A percentile compares a stretch with the other conserved stretches of the same genome.
Evolutionary conservation across 192 early-diverging fungal species (phyloP).

Genomic region (Coemansia reversa): DNA sequence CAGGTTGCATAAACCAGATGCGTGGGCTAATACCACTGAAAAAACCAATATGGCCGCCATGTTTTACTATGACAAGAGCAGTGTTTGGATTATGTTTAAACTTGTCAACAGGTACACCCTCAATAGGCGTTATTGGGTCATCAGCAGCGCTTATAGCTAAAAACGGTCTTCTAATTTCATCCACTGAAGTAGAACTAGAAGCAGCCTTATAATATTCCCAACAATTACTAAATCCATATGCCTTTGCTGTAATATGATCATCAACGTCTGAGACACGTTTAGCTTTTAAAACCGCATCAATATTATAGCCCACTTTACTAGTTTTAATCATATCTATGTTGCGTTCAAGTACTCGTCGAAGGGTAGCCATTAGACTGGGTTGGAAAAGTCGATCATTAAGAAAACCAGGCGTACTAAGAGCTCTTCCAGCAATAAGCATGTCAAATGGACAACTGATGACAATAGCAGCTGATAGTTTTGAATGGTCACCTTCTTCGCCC

Average conservation of each 20-base stretch:
- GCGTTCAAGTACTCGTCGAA: constrained; percentile 49
- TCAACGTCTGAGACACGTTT: constrained; percentile 77
- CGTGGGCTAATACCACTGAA: constrained; percentile 35
- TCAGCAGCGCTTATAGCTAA: constrained; percentile 77
- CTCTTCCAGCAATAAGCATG: constrained; percentile 49
- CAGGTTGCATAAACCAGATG: constrained; percentile 62
- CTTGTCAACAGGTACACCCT: constrained; percentile 76
- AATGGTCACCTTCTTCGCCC: constrained; percentile 72
- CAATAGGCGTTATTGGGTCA: constrained; percentile 75
- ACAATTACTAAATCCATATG: constrained; percentile 76
- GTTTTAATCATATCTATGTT: constrained; percentile 48
- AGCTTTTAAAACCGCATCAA: constrained; percentile 57
- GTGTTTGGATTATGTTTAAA: constrained; percentile 72
- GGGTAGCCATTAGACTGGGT: constrained; percentile 56
- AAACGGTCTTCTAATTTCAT: constrained; percentile 69
- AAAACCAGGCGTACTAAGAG: constrained; percentile 50
- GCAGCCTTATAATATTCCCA: constrained; percentile 74
- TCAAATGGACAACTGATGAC: constrained; percentile 85
- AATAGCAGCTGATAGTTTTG: constrained; percentile 68
- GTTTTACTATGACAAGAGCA: constrained; percentile 68
- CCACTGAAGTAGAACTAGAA: constrained; percentile 57
- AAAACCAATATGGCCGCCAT: constrained; percentile 92
- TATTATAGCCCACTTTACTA: constrained; percentile 36
- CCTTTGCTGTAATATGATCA: constrained; percentile 61
- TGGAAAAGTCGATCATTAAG: constrained; percentile 61